Evolutionary conservation across 2,329 filamentous ascomycete genomes (phyloP), one percentile per base, ranked within the genome.

Genomic region (Epichloe hybrida): DNA sequence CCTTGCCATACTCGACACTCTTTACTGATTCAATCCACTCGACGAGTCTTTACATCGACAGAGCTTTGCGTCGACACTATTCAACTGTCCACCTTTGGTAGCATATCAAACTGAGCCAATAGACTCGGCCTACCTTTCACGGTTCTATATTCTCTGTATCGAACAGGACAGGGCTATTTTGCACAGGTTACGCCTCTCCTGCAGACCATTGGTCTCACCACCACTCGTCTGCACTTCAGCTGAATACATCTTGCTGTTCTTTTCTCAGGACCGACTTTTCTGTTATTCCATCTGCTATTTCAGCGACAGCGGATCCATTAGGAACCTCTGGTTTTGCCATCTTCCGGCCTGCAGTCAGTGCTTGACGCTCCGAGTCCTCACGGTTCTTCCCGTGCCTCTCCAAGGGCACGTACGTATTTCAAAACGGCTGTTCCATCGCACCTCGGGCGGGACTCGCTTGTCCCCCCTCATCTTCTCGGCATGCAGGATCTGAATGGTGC

Each of bases 401-500:
- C 52, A 47, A 57, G 44, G 66, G 75, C 77, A 75, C 79, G 76
- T 75, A 68, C 72, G 73, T 75, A 79, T 58, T 71, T 76, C 84
- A 89, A 79, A 79, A 90, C 85, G 85, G 85, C 86, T 76, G 81
- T 87, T 67, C 73, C 88, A 74, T 85, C 84, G 69, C 81, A 84
- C 70, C 75, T 76, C 69, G 73, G 80, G 73, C 81, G 84, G 86
- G 87, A 91, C 86, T 84, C 76, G 69, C 80, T 87, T 75, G 83
- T 88, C 83, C 87, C 84, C 84, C 84, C 84, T 77, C 85, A 89
- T 75, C 77, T 88, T 66, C 81, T 91, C 74, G 82, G 81, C 71
- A 96, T 96, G 90, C 90, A 95, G 80, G 86, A 87, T 71, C 81
- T 88, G 70, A 83, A 86, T 62, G 75, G 76, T 58, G 74, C 77